Percentiles rank a stretch among this genome's conserved stretches.
Evolutionary conservation across 2,329 filamentous ascomycete genomes (phyloP).

Genomic region (Trichoderma guizhouense): DNA sequence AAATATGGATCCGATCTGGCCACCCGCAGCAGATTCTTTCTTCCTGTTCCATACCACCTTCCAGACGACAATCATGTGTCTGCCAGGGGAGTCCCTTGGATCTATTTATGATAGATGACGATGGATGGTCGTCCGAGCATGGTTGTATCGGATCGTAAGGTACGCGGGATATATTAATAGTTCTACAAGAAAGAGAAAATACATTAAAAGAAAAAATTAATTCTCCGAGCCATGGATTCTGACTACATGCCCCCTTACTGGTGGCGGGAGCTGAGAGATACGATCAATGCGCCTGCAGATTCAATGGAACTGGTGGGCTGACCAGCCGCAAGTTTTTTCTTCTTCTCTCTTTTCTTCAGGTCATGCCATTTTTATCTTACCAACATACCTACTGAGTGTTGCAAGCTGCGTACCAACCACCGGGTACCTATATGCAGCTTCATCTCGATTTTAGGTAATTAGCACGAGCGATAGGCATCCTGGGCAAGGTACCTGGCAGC

Average conservation of each 20-base stretch:
- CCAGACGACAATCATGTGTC: not conserved
- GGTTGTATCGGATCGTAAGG: not conserved
- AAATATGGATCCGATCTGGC: not conserved
- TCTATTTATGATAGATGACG: not conserved
- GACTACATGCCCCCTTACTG: not conserved
- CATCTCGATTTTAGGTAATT: not conserved
- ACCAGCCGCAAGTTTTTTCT: not conserved
- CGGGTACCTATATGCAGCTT: not conserved
- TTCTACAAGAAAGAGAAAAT: too few relatives aligned
- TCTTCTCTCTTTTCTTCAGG: not conserved
- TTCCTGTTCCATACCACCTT: not conserved
- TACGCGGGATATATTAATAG: not conserved
- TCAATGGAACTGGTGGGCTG: not conserved
- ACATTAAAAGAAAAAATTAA: not conserved
- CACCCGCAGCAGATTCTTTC: not conserved
- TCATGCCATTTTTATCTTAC: not conserved
- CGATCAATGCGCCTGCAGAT: not conserved
- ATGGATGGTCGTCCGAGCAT: not conserved
- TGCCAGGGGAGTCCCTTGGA: not conserved
- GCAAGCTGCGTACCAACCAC: not conserved
- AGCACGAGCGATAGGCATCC: not conserved
- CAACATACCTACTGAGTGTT: not conserved
- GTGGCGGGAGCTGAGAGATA: not conserved
- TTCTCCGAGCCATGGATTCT: not conserved
- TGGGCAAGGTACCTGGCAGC: not conserved